A percentile compares a stretch with the other conserved stretches of the same genome.
phyloP scores from a whole-genome alignment of 2,329 filamentous ascomycete genomes.

The Ophiosphaerella narmari region DNA sequence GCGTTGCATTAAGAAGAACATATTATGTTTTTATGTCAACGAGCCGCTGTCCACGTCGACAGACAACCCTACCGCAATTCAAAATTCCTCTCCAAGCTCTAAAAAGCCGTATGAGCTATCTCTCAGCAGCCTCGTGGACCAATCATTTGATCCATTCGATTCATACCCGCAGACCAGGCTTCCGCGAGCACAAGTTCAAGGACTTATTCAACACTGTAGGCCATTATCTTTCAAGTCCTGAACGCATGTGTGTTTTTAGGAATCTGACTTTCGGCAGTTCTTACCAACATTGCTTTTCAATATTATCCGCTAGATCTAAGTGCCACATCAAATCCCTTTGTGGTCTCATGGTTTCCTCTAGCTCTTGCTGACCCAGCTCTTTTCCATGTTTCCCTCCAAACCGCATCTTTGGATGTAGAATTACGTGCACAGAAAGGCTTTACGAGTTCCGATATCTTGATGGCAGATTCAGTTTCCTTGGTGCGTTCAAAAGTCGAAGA shows the following conservation, averaged over 20 bases:
- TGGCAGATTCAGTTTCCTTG: conserved; percentile 61
- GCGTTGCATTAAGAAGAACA: conserved; percentile 57
- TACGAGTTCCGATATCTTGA: conserved; percentile 58
- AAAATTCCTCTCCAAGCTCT: not conserved
- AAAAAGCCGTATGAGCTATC: conserved; percentile 4
- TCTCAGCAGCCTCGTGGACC: conserved; percentile 30
- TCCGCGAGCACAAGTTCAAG: conserved; percentile 56
- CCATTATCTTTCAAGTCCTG: conserved; percentile 7
- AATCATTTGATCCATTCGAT: conserved; percentile 60
- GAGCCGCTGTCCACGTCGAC: conserved; percentile 48
- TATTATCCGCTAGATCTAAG: conserved; percentile 63
- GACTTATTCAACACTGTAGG: conserved; percentile 62
- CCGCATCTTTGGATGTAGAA: conserved; percentile 62
- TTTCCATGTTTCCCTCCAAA: conserved; percentile 64
- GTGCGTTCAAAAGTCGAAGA: conserved; percentile 57
- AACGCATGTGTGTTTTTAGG: too few species aligned
- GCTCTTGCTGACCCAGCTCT: conserved; percentile 61
- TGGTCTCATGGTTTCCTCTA: conserved; percentile 65
- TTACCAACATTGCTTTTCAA: conserved; percentile 63
- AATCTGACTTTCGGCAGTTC: conserved; percentile 47
- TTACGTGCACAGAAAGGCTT: conserved; percentile 58
- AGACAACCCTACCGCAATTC: conserved; percentile 9
- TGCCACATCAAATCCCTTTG: conserved; percentile 60
- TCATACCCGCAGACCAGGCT: conserved; percentile 61
- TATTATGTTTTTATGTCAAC: conserved; percentile 59